Evolutionary conservation across 768 basidiomycete genomes (phyloP).

Genomic region (Russula lepida): DNA sequence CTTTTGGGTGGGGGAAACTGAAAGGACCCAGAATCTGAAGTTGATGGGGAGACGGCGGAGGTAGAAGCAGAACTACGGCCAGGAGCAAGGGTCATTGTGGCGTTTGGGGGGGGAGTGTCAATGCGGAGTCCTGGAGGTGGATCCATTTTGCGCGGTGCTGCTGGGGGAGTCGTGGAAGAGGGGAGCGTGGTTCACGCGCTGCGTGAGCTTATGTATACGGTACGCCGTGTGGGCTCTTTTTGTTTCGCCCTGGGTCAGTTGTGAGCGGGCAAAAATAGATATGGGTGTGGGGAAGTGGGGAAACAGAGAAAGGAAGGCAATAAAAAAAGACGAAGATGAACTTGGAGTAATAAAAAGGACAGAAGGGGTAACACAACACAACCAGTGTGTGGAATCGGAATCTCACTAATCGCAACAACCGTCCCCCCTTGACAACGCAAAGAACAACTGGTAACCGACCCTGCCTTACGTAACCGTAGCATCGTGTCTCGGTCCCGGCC

Average conservation of each 20-base stretch:
- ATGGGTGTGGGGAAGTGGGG: constrained; percentile 13
- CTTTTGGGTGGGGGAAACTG: constrained; percentile 34
- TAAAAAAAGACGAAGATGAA: constrained; percentile 18
- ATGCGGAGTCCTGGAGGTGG: constrained; percentile 52
- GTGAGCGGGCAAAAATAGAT: constrained; percentile 22
- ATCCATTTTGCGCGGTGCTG: constrained; percentile 42
- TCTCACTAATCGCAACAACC: background rate
- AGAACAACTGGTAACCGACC: background rate
- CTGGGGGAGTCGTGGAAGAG: constrained; percentile 25
- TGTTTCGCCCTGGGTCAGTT: background rate
- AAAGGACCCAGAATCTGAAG: constrained; percentile 46
- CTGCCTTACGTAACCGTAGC: background rate
- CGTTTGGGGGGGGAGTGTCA: constrained; percentile 40
- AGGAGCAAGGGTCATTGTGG: constrained; percentile 43
- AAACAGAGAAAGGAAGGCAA: constrained; percentile 7
- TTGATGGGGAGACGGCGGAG: constrained; percentile 44
- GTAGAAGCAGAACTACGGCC: constrained; percentile 37
- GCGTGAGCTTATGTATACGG: constrained; percentile 24
- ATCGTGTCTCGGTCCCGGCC: background rate
- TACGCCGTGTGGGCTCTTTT: background rate
- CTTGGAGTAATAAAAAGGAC: background rate
- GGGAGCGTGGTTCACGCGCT: constrained; percentile 27
- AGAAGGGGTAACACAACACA: background rate
- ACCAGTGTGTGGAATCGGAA: background rate
- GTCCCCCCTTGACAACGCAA: background rate